Percentiles rank a stretch among this genome's conserved stretches.
These are phyloP conservation scores for Elsinoe australis DNA, from an alignment of 2,329 filamentous ascomycete genomes.

Conservation along the genomic window DNA sequence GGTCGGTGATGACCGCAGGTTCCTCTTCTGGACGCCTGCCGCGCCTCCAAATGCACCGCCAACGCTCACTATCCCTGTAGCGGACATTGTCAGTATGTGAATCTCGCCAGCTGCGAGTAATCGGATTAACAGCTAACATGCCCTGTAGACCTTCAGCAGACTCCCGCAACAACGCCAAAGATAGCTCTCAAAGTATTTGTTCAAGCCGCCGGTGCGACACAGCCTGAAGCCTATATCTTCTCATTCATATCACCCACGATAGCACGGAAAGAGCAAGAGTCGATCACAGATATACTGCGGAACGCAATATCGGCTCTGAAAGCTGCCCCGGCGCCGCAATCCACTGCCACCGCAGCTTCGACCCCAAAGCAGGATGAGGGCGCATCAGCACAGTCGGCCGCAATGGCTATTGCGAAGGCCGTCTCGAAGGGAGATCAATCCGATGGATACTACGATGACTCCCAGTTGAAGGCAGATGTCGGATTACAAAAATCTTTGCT, in stretches of 20 bases:
- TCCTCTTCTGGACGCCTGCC: conserved; percentile 73
- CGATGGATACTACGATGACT: conserved; percentile 72
- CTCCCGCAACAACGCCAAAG: conserved; percentile 76
- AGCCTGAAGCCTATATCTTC: conserved; percentile 70
- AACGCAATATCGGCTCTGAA: conserved; percentile 66
- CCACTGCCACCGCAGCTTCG: conserved; percentile 29
- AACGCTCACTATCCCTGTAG: conserved; percentile 60
- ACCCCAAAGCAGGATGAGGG: conserved; percentile 24
- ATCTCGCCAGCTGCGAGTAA: background rate
- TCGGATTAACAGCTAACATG: background rate
- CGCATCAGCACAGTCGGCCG: conserved; percentile 49
- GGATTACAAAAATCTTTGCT: conserved; percentile 82
- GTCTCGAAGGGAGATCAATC: conserved; percentile 41
- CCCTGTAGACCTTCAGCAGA: conserved; percentile 80
- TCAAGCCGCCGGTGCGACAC: conserved; percentile 51
- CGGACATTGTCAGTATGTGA: conserved; percentile 70
- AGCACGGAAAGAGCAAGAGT: conserved; percentile 75
- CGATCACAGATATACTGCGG: conserved; percentile 74
- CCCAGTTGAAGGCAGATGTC: conserved; percentile 66
- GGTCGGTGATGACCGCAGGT: conserved; percentile 63
- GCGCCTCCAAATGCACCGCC: conserved; percentile 54
- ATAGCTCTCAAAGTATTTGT: conserved; percentile 91
- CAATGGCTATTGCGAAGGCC: conserved; percentile 72
- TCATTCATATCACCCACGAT: conserved; percentile 72
- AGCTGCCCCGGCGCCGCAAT: conserved; percentile 35